Base-by-base conservation (phyloP, 495 filamentous ascomycete species). In the Xylaria acuta region DNA sequence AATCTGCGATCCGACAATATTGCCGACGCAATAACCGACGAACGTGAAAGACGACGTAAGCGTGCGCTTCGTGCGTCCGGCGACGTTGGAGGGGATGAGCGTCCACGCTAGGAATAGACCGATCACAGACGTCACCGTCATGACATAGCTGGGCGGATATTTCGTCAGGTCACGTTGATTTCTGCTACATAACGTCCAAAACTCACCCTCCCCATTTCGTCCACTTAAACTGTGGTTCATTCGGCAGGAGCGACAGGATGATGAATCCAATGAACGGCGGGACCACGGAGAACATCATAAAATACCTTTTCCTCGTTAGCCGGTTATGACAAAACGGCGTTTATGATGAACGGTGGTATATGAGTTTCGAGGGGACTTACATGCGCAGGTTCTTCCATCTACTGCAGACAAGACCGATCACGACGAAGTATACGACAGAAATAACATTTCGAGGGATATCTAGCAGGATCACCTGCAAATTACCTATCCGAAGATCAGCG, bases 1-100 rank as follows among this genome's bases (percentile, higher is more conserved):
- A 0, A 88, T 90, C 70, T 87, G 86, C 14, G 87, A 87, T 0
- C 88, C 88, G n/a, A 89, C 84, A 74, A 90, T 89, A 59, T 89
- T 89, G 0, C 86, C 86, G 16, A 88, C 79, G 51, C 83, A 84
- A 75, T 87, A 88, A 0, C 75, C 82, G 16, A 83, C 82, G 16
- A 86, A 81, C 1, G 86, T 77, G 34, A 86, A 76, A 0, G 84
- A 80, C 32, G 78, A 80, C 3, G 75, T 78, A 25, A 80, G 64
- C 14, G 78, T 80, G 38, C 78, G 77, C 72, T 80, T 80, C 9
- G 78, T 80, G 2, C 78, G 76, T n/a, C 78, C 78, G 49, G 75
- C 78, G 54, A 77, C 64, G 54, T 80, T 80, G 1, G 78, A 80
- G 18, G 78, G 78, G 54, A 80, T 78, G 8, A 80, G 47, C 1